Evolutionary conservation across 2,329 filamentous ascomycete species (phyloP).

Genomic region (Colletotrichum musicola): DNA sequence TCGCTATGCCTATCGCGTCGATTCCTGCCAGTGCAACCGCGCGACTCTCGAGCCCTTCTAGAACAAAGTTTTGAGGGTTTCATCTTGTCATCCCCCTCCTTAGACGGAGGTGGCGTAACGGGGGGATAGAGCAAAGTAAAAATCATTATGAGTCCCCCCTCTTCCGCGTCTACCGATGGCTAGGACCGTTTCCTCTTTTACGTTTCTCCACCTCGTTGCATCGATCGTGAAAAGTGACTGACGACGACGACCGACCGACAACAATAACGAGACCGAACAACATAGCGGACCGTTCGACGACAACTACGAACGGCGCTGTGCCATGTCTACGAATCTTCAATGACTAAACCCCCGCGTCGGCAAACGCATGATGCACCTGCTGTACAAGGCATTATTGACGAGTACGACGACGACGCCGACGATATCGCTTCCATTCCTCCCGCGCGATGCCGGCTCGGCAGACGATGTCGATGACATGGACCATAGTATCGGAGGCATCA

Average conservation of each 20-base stretch:
- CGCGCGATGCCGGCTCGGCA: conserved; percentile 1
- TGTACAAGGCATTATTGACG: conserved; percentile 8
- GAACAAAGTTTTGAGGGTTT: conserved; percentile 22
- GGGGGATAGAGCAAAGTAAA: not conserved
- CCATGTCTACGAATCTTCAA: conserved; percentile 8
- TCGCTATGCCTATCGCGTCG: not conserved
- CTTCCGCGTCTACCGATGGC: not conserved
- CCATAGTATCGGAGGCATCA: conserved; percentile 20
- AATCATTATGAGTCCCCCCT: not conserved
- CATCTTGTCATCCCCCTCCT: not conserved
- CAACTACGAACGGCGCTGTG: not conserved
- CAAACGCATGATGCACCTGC: conserved; percentile 28
- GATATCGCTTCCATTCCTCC: conserved; percentile 9
- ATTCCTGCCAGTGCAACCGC: not conserved
- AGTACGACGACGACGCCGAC: conserved; percentile 22
- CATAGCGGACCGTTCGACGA: too few species aligned
- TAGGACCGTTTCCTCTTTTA: too few species aligned
- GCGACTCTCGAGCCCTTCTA: conserved; percentile 7
- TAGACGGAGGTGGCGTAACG: conserved; percentile 4
- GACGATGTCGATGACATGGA: not conserved
- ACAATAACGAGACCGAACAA: too few species aligned
- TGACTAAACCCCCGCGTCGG: conserved; percentile 9
- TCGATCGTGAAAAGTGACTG: too few species aligned
- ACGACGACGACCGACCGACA: too few species aligned
- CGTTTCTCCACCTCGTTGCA: too few species aligned